Evolutionary conservation across 2,329 filamentous ascomycete species (phyloP), one percentile per base, ranked within the genome.

Genomic region (Chaetomium olivaceum): DNA sequence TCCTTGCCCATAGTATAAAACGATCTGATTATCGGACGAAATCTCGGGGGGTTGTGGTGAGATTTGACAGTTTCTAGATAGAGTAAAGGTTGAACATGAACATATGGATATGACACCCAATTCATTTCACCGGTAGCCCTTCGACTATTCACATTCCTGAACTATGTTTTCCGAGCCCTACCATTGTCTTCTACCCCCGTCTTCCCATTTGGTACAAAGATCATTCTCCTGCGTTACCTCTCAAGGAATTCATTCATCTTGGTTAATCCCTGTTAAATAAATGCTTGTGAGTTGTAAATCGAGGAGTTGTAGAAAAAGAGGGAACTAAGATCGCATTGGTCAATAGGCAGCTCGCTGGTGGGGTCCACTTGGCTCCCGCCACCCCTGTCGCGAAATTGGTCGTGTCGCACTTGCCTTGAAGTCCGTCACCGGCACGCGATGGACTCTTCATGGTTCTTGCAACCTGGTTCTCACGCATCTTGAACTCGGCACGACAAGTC

Each of bases 401-500:
- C 66, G 65, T 57, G 61, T 55, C 52, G 31, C 39, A 23, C 23
- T n/a, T 60, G 21, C 23, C 50, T 63, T 31, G 25, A 27, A 54
- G 39, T 59, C 52, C 52, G 50, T 55, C 29, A n/a, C n/a, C n/a
- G n/a, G n/a, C 21, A 25, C 48, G 51, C 60, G 36, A 69, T 65
- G 67, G 63, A 19, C 25, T 62, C 50, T 67, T 36, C 58, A 74
- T 73, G 71, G 62, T 68, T 63, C 27, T 65, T 54, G 63, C 64
- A 65, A 57, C 62, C 58, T 62, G 63, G 61, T 61, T 69, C 25
- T 58, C 66, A 27, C 68, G 66, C 63, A 65, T 67, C 61, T 46
- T 36, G 12, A 59, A 64, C 57, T 55, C 66, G 12, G 50, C 58
- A 68, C 65, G 62, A 39, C 66, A 65, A 69, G 64, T 56, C 68